phyloP scores from a whole-genome alignment of 768 basidiomycete species.

The Boletus rex-veris region DNA sequence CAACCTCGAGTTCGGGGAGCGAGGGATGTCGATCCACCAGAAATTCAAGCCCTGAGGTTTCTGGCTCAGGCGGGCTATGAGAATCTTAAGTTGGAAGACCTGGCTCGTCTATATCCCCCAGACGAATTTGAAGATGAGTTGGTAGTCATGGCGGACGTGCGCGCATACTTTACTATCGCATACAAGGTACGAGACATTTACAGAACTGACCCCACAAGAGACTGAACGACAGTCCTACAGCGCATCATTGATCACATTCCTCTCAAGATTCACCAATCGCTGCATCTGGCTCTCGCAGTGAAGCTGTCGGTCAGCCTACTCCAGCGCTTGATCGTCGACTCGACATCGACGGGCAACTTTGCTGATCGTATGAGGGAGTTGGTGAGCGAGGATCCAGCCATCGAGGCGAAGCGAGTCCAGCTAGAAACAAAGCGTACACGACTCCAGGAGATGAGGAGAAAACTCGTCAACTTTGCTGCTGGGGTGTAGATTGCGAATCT shows the following conservation, averaged over 20 bases:
- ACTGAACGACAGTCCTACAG: slow-evolving; percentile 27
- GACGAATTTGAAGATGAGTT: slow-evolving; percentile 42
- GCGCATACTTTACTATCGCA: slow-evolving; percentile 54
- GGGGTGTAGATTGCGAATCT: background rate
- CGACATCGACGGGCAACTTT: slow-evolving; percentile 8
- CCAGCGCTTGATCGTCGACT: slow-evolving; percentile 27
- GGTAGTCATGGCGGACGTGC: slow-evolving; percentile 50
- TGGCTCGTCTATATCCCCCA: slow-evolving; percentile 24
- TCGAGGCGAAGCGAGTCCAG: slow-evolving; percentile 34
- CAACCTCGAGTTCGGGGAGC: too few species aligned
- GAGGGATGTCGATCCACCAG: background rate
- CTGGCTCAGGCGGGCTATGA: slow-evolving; percentile 33
- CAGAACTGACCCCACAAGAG: background rate
- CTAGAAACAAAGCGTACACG: slow-evolving; percentile 33
- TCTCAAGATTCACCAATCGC: slow-evolving; percentile 42
- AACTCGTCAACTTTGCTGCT: slow-evolving; percentile 29
- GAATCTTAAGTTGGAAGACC: slow-evolving; percentile 19
- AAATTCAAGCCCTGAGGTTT: slow-evolving; percentile 18
- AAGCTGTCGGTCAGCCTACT: slow-evolving; percentile 37
- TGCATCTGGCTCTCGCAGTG: slow-evolving; percentile 39
- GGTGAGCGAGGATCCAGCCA: slow-evolving; percentile 44
- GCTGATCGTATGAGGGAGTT: slow-evolving; percentile 36
- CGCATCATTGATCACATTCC: slow-evolving; percentile 55
- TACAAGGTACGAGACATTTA: slow-evolving; percentile 40
- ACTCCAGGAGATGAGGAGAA: slow-evolving; percentile 40